Base-by-base conservation (phyloP, 202 grass and related monocot genomes). In the Hordeum pubiflorum region DNA sequence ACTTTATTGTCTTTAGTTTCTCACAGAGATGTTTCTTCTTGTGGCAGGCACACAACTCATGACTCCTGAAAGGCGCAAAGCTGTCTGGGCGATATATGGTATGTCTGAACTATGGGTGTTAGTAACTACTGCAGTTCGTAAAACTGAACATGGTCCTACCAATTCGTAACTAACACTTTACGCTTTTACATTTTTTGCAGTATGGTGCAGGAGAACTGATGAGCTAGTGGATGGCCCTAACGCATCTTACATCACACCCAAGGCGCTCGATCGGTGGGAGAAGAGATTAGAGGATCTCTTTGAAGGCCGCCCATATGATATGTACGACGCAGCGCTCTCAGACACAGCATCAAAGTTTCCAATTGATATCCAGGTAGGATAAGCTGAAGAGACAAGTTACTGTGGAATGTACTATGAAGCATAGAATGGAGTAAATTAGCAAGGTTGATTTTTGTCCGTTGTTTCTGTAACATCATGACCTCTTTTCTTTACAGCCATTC, bases 161-260 rank as follows among this genome's bases (percentile, higher is more conserved):
- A 12, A 17, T 52, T 31, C 78, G 8, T 52, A 68, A 4, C 2
- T 54, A 10, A 66, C 17, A 1, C 52, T 40, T 34, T 36, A 43
- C 0, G 2, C 40, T 68, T 75, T 52, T 1, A 1, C 4, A 13
- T 0, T 12, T 79, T 75, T 34, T 78, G 84, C 85, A 95, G 96
- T 99, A 22, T 99, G 92, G 96, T 99, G 92, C 81, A 95, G 96
- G 80, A 92, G 96, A 90, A 98, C 96, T 52, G 90, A 98, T 68
- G 96, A 98, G 67, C 87, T 98, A 2, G 96, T 95, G 15, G 96
- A 98, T 58, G 96, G 96, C 15, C 96, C 92, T 20, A 98, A 98
- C 27, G 85, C 96, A 11, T 89, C 89, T 33, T 91, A 95, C 59
- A 98, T 93, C 9, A 95, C 96, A 10, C 92, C 96, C 0, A 76